These are phyloP conservation scores for Aspergillus spinulosporus DNA, from an alignment of 2,329 filamentous ascomycete genomes.

Conservation along the genomic window DNA sequence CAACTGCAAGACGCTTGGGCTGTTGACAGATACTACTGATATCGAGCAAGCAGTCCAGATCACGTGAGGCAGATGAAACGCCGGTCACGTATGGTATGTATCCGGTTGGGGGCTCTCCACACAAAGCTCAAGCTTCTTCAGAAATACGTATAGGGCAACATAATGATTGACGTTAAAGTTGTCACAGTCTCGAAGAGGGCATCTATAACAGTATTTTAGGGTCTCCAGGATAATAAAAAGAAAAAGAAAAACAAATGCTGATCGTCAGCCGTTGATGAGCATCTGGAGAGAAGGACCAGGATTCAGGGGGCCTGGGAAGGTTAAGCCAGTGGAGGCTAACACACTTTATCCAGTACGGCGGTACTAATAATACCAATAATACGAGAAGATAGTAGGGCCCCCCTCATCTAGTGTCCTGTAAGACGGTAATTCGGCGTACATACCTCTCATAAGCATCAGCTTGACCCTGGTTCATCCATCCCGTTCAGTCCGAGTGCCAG, in stretches of 20 bases:
- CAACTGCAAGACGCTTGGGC: background rate
- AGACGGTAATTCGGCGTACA: background rate
- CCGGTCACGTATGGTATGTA: conserved; percentile 7
- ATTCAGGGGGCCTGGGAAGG: conserved; percentile 4
- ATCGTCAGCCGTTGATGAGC: conserved; percentile 3
- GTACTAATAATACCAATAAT: background rate
- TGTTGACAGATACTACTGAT: background rate
- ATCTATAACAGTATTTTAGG: background rate
- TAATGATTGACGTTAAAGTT: background rate
- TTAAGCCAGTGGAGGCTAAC: conserved; percentile 1
- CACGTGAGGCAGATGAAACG: conserved; percentile 5
- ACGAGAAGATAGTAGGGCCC: background rate
- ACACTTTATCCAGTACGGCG: background rate
- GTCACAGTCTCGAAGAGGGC: background rate
- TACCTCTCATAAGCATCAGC: background rate
- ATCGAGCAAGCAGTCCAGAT: background rate
- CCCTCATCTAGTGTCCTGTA: background rate
- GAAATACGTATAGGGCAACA: background rate
- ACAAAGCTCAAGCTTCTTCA: conserved; percentile 3
- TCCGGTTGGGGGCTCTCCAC: background rate
- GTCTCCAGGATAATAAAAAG: background rate
- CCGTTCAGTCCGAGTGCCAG: background rate
- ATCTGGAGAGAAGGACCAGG: background rate
- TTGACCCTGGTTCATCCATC: background rate
- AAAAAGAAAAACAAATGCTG: background rate